Evolutionary conservation across 345 rosid species (phyloP).

Genomic region (Eucalyptus sp.): DNA sequence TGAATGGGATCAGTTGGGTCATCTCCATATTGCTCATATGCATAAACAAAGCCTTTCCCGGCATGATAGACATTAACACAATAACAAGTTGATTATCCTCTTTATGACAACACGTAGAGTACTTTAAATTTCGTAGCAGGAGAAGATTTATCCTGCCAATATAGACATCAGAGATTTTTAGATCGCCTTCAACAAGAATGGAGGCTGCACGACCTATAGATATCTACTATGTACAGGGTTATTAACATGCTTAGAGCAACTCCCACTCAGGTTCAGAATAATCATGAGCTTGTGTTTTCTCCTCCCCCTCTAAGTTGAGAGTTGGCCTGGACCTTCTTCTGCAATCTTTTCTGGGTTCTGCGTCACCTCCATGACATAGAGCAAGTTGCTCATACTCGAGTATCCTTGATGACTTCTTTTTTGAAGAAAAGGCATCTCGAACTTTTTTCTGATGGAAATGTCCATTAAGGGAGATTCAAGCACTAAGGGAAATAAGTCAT

Average conservation of each 20-base stretch:
- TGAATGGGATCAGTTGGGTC: not conserved
- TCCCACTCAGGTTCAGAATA: slow-evolving; percentile 68
- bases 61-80: not conserved
- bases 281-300: slow-evolving; percentile 3
- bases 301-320: slow-evolving; percentile 1
- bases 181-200: not conserved
- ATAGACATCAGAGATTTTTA: not conserved
- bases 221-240: not conserved
- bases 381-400: slow-evolving; percentile 60
- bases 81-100: not conserved
- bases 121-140: not conserved
- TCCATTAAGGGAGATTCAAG: not conserved
- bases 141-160: not conserved
- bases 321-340: slow-evolving; percentile 6
- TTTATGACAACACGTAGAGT: not conserved
- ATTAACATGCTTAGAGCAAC: slow-evolving; percentile 28
- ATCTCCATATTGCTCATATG: not conserved
- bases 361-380: slow-evolving; percentile 3
- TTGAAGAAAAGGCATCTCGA: slow-evolving; percentile 41
- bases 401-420: slow-evolving; percentile 45
- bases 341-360: slow-evolving; percentile 1
- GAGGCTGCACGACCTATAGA: not conserved
- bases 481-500: not conserved
- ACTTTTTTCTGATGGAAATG: slow-evolving; percentile 34
- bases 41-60: not conserved